Conservation (phyloP, 306 rosid species). For the Cucurbita pepo region DNA sequence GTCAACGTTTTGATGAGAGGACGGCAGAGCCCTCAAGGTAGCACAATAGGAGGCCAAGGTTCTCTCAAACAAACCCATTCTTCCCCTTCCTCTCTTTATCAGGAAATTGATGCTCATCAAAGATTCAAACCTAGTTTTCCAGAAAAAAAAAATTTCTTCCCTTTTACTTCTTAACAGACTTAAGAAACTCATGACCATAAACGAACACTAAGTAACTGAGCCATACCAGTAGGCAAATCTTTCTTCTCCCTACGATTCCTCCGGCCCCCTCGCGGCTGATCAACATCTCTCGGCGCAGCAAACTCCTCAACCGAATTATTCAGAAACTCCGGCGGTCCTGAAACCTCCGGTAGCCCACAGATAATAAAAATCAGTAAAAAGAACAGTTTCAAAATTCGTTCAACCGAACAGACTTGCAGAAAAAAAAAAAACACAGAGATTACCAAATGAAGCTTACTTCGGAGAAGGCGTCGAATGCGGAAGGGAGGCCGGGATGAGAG, state of each 20-base stretch:
- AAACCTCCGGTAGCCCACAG: conserved; percentile 29
- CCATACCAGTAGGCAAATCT: conserved; percentile 59
- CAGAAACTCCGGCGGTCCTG: conserved; percentile 79
- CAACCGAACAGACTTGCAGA: background rate
- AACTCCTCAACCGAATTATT: conserved; percentile 59
- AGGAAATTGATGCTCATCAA: background rate
- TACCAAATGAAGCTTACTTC: conserved; percentile 31
- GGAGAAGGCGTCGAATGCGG: conserved; percentile 81
- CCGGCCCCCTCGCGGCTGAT: conserved; percentile 39
- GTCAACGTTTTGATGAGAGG: background rate
- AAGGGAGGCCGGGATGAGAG: conserved; percentile 48
- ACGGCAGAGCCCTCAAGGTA: background rate
- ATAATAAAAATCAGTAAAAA: background rate
- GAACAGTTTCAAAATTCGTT: background rate
- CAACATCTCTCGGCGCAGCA: conserved; percentile 22
- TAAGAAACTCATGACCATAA: background rate
- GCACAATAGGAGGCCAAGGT: background rate
- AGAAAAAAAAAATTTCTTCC: background rate
- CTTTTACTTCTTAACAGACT: background rate
- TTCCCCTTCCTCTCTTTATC: background rate
- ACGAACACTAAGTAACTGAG: background rate
- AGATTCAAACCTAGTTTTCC: background rate
- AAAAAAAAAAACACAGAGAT: background rate
- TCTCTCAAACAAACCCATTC: background rate
- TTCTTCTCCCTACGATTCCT: conserved; percentile 53